Base-by-base conservation (phyloP, 805 yeast species). In the Ogataea allantospora region DNA sequence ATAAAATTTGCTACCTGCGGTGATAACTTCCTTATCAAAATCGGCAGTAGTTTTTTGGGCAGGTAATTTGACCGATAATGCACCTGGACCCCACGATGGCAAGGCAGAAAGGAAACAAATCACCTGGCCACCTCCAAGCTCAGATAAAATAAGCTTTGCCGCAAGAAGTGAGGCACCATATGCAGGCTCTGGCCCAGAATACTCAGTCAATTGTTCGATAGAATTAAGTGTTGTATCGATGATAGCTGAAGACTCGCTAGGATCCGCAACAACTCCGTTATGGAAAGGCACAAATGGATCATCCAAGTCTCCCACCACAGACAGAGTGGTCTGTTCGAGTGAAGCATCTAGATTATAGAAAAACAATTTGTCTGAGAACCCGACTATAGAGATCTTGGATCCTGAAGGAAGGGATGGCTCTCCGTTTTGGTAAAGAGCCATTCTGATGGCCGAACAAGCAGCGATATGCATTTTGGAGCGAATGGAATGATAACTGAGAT, bases 1-100 rank as follows among this genome's bases (percentile, higher is more conserved):
- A 56, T 84, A 88, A 55, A 70, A 85, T 12, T 71, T 77, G 47
- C 73, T 75, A 32, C 77, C 79, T 5, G 88, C 73, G 16, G 73
- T 67, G 49, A 80, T 71, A 10, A 79, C 63, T 16, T 68, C 74
- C 46, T 76, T 58, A 12, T 68, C 66, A 17, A 61, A 53, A 15
- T 75, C 68, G 4, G 69, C 68, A 11, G 65, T 65, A 4, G 62
- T 47, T 30, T 60, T 60, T 42, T 59, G 58, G 16, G 30, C 27
- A 4, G 50, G 50, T 4, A 66, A 65, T 48, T 71, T 76, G 38
- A 61, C 63, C n/a, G 67, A 63, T 37, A 83, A 68, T 7, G 73
- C 67, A 4, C 96, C 96, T 0, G 88, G 82, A 0, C 95, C 96
- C 72, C 78, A 72, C 1, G 86, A 73, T 6, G 99, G 96, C 26